Base-by-base conservation (phyloP, 306 rosid genomes). In the Cajanus cajan region DNA sequence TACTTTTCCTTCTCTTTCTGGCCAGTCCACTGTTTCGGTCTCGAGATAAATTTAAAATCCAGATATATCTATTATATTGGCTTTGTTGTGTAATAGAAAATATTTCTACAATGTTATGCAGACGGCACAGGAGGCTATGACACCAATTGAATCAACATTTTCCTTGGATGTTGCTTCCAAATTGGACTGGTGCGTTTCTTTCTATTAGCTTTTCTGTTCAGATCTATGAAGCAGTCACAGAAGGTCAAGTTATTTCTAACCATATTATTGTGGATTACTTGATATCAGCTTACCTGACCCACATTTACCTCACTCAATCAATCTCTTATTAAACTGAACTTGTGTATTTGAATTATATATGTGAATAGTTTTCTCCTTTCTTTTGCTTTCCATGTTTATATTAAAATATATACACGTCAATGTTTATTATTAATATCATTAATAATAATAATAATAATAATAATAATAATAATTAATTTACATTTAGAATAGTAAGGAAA, bases 121-220 rank as follows among this genome's bases (percentile, higher is more conserved):
- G 97, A 91, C 98, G 48, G 98, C 98, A 69, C 96, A 91, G 91
- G 96, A 92, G 85, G 98, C 98, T 28, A 95, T 92, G 98, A 95
- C 98, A 19, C 98, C 98, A 64, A 95, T 95, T 71, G 98, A 92
- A 78, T 95, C 98, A 41, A 91, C 98, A 8, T 95, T 95, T 84
- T 95, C 98, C 45, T 84, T 95, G 87, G 94, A 95, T 81, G 97
- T 95, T 57, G 89, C 82, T 81, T 92, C 98, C 54, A 95, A 95
- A 83, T 80, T 95, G 91, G 97, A 95, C 85, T 95, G 98, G 98
- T 92, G 80, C 71, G 94, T 79, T 70, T 36, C 24, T 70, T 45
- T 78, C 44, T 50, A 25, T 65, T 44, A 55, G 13, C 48, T 16
- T 82, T 83, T 79, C 45, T 54, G 19, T 65, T 73, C 61, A 65